Base-by-base conservation (phyloP, 129 eudicot species). In the Flaveria trinervia region DNA sequence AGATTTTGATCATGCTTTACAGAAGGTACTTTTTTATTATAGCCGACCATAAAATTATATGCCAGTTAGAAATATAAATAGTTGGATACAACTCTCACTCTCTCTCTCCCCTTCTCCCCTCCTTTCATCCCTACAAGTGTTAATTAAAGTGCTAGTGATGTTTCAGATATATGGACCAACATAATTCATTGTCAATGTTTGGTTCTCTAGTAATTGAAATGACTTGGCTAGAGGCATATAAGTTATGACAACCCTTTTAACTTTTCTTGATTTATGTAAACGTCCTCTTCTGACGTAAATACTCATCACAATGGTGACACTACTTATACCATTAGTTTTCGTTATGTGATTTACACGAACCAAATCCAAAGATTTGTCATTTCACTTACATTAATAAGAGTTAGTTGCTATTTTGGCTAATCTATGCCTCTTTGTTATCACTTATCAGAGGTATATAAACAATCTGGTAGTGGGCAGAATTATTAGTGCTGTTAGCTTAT, bases 1-100 rank as follows among this genome's bases (percentile, higher is more conserved):
- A 71, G 92, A 91, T 65, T 84, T 84, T 80, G 97, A 94, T 85
- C 82, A 82, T 85, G 96, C 98, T 41, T 78, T 83, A 44, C 90
- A 87, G 56, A 94, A 94, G 98, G 98, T 91, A 85, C 57, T 7
- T 57, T 23, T 46, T 56, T 80, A 7, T 11, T 41, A 8, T 68
- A 9, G 50, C 50, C 70, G 15, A 79, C 61, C 30, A 54, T 60
- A 65, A 71, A 46, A 45, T 68, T 55, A 4, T 50, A 14, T 80
- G 68, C 73, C 51, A 65, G 8, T 60, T 67, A 54, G 8, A 22
- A 20, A 33, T 36, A 22, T 41, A 2, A 36, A 43, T 70, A 13
- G 26, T 33, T 14, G 14, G 43, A 61, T 76, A 56, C 65, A 59
- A 22, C 33, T 9, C 66, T 23, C 66, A 11, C 66, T 13, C 66